These are phyloP conservation scores for Hypoxylon sp. DNA, from an alignment of 2,329 filamentous ascomycete genomes.

Conservation along the genomic window DNA sequence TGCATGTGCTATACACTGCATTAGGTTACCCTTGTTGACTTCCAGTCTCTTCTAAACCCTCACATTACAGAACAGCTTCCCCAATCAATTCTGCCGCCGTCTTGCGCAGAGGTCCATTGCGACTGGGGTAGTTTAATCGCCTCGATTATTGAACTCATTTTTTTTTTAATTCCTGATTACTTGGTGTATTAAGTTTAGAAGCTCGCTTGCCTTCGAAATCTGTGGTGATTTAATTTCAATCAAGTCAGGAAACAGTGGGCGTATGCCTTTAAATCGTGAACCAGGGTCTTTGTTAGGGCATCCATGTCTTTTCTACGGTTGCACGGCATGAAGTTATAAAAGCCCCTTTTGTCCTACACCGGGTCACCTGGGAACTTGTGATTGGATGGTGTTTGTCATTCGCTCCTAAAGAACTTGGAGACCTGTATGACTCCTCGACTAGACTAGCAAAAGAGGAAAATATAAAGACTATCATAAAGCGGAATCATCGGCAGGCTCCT, in stretches of 20 bases:
- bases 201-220: constrained; percentile 3
- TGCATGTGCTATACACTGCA: background rate
- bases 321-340: background rate
- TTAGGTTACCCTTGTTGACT: background rate
- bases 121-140: constrained; percentile 11
- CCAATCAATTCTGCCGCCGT: constrained; percentile 47
- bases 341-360: background rate
- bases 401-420: background rate
- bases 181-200: background rate
- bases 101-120: constrained; percentile 36
- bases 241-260: background rate
- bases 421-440: background rate
- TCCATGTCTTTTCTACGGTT: background rate
- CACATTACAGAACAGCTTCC: constrained; percentile 48
- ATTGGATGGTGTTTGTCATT: background rate
- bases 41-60: background rate
- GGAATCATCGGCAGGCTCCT: background rate
- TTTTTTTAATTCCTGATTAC: constrained; percentile 4
- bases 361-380: background rate
- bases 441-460: background rate
- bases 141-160: constrained; percentile 27
- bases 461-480: background rate
- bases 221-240: background rate
- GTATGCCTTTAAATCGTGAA: constrained; percentile 6
- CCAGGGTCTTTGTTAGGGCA: background rate